Percentiles rank a stretch among this genome's conserved stretches.
These are phyloP conservation scores for Saccharomyces jurei DNA, from an alignment of 805 yeast genomes.

Conservation along the genomic window DNA sequence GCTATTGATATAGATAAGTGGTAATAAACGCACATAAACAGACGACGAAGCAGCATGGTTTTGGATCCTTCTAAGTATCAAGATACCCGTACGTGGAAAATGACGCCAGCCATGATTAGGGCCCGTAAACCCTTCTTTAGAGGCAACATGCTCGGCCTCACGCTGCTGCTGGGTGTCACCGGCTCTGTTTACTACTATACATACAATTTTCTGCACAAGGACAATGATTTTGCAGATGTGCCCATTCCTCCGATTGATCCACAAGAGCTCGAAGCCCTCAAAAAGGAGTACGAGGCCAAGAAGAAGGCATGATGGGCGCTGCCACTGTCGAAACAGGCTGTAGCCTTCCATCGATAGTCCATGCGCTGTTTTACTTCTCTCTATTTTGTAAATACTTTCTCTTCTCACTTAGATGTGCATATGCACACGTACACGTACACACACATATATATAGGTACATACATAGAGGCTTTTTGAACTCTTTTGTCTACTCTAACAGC, in stretches of 20 bases:
- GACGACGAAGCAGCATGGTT: conserved; percentile 9
- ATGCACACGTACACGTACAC: neutral
- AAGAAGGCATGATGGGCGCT: neutral
- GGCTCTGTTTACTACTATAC: conserved; percentile 60
- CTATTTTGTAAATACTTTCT: neutral
- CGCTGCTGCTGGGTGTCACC: conserved; percentile 53
- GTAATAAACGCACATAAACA: neutral
- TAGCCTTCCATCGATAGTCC: neutral
- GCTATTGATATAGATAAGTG: neutral
- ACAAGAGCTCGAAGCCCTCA: conserved; percentile 62
- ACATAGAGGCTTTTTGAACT: neutral
- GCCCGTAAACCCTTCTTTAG: conserved; percentile 83
- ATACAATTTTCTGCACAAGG: conserved; percentile 56
- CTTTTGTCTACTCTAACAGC: neutral
- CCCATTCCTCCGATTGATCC: conserved; percentile 90
- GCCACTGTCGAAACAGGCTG: conserved; percentile 1
- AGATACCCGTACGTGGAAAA: conserved; percentile 65
- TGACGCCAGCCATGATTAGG: conserved; percentile 89
- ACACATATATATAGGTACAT: neutral
- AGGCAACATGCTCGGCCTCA: conserved; percentile 60
- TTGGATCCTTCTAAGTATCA: conserved; percentile 40
- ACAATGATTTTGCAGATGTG: conserved; percentile 75
- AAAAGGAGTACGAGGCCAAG: conserved; percentile 55
- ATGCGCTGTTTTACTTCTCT: neutral
- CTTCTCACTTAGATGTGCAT: neutral